phyloP scores from a whole-genome alignment of 495 filamentous ascomycete genomes.

The Melanomma pulvis-pyrius region DNA sequence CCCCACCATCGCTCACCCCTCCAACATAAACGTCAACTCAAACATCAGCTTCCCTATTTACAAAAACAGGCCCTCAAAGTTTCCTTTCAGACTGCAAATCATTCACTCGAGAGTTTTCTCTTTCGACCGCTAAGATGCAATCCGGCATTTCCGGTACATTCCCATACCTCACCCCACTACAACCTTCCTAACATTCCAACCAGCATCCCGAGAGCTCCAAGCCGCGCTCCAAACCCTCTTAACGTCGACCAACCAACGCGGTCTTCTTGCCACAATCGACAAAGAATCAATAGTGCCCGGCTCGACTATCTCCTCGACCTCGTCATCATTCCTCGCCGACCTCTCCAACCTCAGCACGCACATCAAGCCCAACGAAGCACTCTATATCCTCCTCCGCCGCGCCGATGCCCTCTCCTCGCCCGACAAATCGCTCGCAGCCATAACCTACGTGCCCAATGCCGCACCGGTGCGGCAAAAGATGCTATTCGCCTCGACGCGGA shows the following conservation, averaged over 20 bases:
- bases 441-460: conserved; percentile 88
- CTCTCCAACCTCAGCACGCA: conserved; percentile 60
- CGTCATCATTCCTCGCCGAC: conserved; percentile 65
- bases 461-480: conserved; percentile 95
- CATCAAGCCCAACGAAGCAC: conserved; percentile 71
- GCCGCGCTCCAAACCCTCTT: conserved; percentile 77
- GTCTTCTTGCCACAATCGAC: conserved; percentile 77
- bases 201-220: conserved; percentile 86
- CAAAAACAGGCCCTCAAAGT: background rate
- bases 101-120: background rate
- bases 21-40: conserved; percentile 20
- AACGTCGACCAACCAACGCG: conserved; percentile 65
- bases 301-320: conserved; percentile 58
- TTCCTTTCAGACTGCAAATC: background rate
- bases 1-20: conserved; percentile 12
- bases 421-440: conserved; percentile 61
- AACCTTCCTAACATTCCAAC: conserved; percentile 10
- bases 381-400: conserved; percentile 83
- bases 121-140: conserved; percentile 62
- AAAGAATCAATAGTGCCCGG: conserved; percentile 72
- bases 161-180: background rate
- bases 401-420: conserved; percentile 45
- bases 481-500: conserved; percentile 86
- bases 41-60: background rate
- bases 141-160: conserved; percentile 79